Conservation (phyloP, 768 basidiomycete species). For the Clitopilus hobsonii region DNA sequence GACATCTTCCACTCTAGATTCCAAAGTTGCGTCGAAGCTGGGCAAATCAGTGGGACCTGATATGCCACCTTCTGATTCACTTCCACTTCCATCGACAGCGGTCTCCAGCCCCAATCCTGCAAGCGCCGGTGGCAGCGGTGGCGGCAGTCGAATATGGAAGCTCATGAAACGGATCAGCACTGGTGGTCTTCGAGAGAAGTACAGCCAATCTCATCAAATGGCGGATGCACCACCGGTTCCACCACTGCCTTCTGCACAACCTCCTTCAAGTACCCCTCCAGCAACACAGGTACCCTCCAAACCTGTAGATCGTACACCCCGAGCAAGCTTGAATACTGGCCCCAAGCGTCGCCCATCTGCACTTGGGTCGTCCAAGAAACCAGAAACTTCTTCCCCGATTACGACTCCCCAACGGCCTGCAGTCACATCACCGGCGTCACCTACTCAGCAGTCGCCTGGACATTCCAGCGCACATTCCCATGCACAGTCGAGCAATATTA, state of each 20-base stretch:
- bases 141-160: slow-evolving; percentile 55
- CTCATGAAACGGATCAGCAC: slow-evolving; percentile 69
- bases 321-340: neutral
- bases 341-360: neutral
- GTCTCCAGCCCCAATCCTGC: slow-evolving; percentile 13
- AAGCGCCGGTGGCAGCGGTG: slow-evolving; percentile 13
- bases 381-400: neutral
- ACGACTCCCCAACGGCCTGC: slow-evolving; percentile 1
- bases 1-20: neutral
- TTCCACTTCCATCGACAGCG: slow-evolving; percentile 12
- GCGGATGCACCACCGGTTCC: slow-evolving; percentile 52
- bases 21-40: neutral
- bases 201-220: slow-evolving; percentile 14
- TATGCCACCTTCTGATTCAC: neutral
- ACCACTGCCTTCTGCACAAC: slow-evolving; percentile 39
- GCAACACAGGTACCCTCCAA: neutral
- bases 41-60: slow-evolving; percentile 5
- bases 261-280: neutral
- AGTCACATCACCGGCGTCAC: neutral
- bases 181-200: slow-evolving; percentile 57
- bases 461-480: neutral
- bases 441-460: neutral
- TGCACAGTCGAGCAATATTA: neutral
- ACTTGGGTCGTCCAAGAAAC: neutral
- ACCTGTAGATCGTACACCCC: neutral